Evolutionary conservation across 352 stramenopile genomes (phyloP), one percentile per base, ranked within the genome.

Genomic region (Phytophthora parvispora): DNA sequence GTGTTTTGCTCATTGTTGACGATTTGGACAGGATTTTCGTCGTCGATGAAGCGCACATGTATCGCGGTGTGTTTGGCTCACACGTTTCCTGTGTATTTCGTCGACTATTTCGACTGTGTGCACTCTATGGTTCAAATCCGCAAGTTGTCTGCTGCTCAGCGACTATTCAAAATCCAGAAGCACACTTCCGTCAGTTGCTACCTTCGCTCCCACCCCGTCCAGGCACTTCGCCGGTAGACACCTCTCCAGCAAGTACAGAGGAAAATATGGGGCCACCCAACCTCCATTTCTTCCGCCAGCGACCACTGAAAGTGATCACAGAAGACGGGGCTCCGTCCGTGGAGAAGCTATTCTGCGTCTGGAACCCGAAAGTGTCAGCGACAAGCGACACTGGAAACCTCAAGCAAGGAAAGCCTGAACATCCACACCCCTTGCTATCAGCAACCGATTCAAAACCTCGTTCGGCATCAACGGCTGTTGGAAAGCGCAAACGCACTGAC

Each of bases 101-200:
- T 2, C 88, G 96, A 6, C 71, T 99, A 20, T 92, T 97, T 69
- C 91, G 96, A 0, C 69, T 99, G 1, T 97, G 89, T 55, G 84
- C 88, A 4, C 63, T 95, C 7, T 95, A 98, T 22, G 85, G 90
- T 8, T 81, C 83, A 12, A 87, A 86, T 28, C 90, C 87, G 7
- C 90, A 95, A 52, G 97, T 99, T 47, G 87, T 99, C 18, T 97
- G 82, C 70, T 99, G 97, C 67, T 99, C 97, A 3, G 98, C 98
- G 28, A 99, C 98, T 6, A 98, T 99, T 66, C 73, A 85, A 16
- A 98, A 99, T 66, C 96, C 98, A 6, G 80, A 81, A 66, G 75
- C 92, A 48, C 97, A 99, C 66, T 99, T 99, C 67, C 72, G 80
- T 22, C 70, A 93, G 40, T 74, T 99, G 18, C 80, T 99, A 38